Percentiles rank a stretch among this genome's conserved stretches.
phyloP scores from a whole-genome alignment of 352 stramenopile genomes.

The Phytophthora foliorum region DNA sequence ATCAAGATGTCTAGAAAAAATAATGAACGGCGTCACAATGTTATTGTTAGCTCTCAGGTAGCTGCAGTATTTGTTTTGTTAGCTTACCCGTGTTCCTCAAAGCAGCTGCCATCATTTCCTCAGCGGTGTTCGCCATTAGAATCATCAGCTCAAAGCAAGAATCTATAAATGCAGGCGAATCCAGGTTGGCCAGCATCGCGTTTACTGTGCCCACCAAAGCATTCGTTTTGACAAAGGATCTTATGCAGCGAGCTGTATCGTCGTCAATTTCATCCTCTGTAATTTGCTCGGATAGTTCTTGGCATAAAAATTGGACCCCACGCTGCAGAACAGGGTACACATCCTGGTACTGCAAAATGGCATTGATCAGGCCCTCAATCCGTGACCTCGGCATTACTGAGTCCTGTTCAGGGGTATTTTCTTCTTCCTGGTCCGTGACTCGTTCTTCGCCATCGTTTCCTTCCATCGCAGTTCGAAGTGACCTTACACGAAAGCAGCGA shows the following conservation, averaged over 20 bases:
- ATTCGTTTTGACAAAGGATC: conserved; percentile 19
- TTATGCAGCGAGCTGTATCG: conserved; percentile 10
- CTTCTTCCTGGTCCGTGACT: background rate
- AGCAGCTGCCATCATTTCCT: background rate
- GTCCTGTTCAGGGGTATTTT: conserved; percentile 1
- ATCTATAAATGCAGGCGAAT: conserved; percentile 23
- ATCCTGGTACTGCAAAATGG: conserved; percentile 43
- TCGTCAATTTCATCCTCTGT: background rate
- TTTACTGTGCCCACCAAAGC: conserved; percentile 15
- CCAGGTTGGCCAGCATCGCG: conserved; percentile 27
- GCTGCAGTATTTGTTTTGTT: background rate
- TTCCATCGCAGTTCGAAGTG: conserved; percentile 17
- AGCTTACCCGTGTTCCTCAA: conserved; percentile 26
- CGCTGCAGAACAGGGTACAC: conserved; percentile 41
- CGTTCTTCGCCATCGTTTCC: background rate
- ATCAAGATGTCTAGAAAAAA: conserved; percentile 18
- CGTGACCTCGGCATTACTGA: conserved; percentile 26
- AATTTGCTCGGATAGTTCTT: conserved; percentile 8
- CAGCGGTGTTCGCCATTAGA: conserved; percentile 7
- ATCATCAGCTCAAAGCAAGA: conserved; percentile 30
- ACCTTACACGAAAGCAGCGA: conserved; percentile 15
- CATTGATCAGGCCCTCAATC: conserved; percentile 38
- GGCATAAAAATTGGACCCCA: conserved; percentile 36
- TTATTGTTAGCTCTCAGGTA: background rate
- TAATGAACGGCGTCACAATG: background rate